phyloP scores from a whole-genome alignment of 768 basidiomycete species.

The Lepiota subincarnata region DNA sequence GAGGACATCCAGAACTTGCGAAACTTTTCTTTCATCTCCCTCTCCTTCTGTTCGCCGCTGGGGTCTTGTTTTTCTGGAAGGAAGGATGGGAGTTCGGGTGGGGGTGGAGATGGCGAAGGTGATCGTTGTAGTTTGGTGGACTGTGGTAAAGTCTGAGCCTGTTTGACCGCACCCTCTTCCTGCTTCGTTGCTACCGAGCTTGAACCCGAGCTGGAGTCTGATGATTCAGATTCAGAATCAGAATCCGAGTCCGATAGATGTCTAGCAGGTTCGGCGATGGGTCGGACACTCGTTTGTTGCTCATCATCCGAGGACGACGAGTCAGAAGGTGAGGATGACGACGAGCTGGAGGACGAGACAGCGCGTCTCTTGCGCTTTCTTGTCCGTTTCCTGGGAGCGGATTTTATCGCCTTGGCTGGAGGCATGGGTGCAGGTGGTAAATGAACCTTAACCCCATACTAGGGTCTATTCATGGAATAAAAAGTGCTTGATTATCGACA shows the following conservation, averaged over 20 bases:
- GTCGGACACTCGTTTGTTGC: constrained; percentile 9
- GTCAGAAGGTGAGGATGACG: constrained; percentile 37
- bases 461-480: no score
- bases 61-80: constrained; percentile 31
- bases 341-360: constrained; percentile 38
- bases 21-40: constrained; percentile 60
- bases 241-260: constrained; percentile 22
- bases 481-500: no score
- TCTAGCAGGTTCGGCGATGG: constrained; percentile 11
- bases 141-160: constrained; percentile 6
- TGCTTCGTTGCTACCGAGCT: constrained; percentile 14
- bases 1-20: constrained; percentile 86
- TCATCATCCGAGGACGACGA: constrained; percentile 23
- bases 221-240: constrained; percentile 25
- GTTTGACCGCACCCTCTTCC: constrained; percentile 10
- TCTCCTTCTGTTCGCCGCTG: constrained; percentile 38
- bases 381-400: constrained; percentile 39
- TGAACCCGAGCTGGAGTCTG: constrained; percentile 18
- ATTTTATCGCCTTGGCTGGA: constrained; percentile 28
- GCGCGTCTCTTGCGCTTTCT: constrained; percentile 55
- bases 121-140: constrained; percentile 22
- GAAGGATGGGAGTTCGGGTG: constrained; percentile 54
- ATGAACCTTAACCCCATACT: no score
- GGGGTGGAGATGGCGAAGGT: constrained; percentile 44
- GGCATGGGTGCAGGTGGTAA: constrained; percentile 3